Evolutionary conservation across 768 basidiomycete species (phyloP).

Genomic region (Boletus eberwhitei): DNA sequence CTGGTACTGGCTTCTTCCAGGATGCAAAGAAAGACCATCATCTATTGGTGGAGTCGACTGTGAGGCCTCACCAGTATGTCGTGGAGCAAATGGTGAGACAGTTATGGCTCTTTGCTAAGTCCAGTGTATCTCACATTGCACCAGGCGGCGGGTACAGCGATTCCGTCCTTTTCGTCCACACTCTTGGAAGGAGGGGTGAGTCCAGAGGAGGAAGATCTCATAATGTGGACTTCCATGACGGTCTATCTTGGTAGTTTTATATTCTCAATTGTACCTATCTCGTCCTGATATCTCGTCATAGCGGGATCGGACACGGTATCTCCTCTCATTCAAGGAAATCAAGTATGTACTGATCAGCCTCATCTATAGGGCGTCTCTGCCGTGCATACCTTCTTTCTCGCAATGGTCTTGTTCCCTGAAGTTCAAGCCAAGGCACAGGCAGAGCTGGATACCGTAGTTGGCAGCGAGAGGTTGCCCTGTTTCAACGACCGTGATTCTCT

Average conservation of each 20-base stretch:
- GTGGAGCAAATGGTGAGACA: conserved; percentile 44
- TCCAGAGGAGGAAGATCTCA: conserved; percentile 18
- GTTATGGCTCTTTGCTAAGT: too few species aligned
- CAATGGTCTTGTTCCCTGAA: conserved; percentile 23
- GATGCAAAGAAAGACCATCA: conserved; percentile 24
- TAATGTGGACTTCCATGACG: conserved; percentile 17
- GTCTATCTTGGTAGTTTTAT: conserved; percentile 10
- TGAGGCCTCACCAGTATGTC: conserved; percentile 43
- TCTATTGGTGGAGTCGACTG: conserved; percentile 37
- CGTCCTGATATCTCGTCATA: neutral
- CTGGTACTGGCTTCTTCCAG: conserved; percentile 34
- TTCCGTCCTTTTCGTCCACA: conserved; percentile 18
- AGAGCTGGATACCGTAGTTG: conserved; percentile 25
- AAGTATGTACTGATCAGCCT: conserved; percentile 18
- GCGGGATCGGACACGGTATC: conserved; percentile 46
- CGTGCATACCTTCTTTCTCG: conserved; percentile 22
- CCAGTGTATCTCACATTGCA: neutral
- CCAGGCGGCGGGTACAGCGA: conserved; percentile 17
- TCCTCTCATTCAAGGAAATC: conserved; percentile 34
- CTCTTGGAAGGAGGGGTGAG: conserved; percentile 11
- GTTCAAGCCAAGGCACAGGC: conserved; percentile 23
- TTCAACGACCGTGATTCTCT: conserved; percentile 21
- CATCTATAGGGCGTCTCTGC: conserved; percentile 15
- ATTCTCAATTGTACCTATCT: too few species aligned
- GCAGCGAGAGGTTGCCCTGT: conserved; percentile 18